phyloP scores from a whole-genome alignment of 495 filamentous ascomycete genomes.

The Trypethelium eluteriae region DNA sequence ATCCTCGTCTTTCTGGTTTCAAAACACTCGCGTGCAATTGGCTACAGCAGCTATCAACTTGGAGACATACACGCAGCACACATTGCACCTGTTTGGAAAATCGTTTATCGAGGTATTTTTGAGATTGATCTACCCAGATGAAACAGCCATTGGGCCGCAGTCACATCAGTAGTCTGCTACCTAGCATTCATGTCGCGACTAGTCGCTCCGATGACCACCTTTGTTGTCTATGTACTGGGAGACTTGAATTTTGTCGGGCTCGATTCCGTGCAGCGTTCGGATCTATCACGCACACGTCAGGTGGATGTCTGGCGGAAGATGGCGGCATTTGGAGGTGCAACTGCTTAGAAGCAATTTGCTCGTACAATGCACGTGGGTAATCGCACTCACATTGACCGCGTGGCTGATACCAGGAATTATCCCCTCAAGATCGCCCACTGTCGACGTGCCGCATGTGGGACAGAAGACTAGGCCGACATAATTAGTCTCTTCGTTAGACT shows the following conservation, averaged over 20 bases:
- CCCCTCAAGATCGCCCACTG: neutral
- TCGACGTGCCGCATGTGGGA: neutral
- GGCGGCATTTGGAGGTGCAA: too few relatives aligned
- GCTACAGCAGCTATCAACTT: neutral
- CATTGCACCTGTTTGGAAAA: too few relatives aligned
- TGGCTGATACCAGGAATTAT: neutral
- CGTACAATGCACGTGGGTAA: neutral
- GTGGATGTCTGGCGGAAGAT: too few relatives aligned
- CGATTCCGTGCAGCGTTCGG: neutral
- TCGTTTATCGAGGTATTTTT: too few relatives aligned
- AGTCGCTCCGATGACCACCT: conserved; percentile 2
- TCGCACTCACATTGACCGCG: neutral
- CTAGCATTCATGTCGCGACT: neutral
- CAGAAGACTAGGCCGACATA: neutral
- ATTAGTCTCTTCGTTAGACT: neutral
- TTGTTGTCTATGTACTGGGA: neutral
- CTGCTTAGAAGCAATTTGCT: too few relatives aligned
- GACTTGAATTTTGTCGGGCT: neutral
- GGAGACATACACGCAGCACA: too few relatives aligned
- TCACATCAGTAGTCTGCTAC: too few relatives aligned
- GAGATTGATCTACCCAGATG: neutral
- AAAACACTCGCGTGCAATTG: neutral
- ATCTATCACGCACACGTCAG: neutral
- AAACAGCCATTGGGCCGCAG: neutral
- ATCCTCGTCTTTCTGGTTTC: neutral